These are phyloP conservation scores for Colletotrichum sp. DNA, from an alignment of 2,329 filamentous ascomycete species.

Conservation along the genomic window DNA sequence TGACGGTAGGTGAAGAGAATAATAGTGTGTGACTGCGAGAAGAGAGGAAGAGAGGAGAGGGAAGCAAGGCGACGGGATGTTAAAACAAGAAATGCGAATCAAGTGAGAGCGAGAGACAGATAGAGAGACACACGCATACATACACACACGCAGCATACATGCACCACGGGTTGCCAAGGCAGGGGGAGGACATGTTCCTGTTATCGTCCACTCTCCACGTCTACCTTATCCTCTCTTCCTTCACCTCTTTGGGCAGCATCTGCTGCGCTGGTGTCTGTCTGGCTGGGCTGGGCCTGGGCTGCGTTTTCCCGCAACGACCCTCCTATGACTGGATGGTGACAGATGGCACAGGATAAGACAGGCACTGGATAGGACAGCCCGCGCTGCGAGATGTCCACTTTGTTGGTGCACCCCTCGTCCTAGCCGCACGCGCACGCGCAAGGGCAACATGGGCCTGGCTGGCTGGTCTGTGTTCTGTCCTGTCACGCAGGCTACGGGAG, in stretches of 20 bases:
- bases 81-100: slow-evolving; percentile 1
- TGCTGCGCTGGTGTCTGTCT: neutral
- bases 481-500: neutral
- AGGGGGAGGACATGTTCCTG: neutral
- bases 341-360: slow-evolving; percentile 7
- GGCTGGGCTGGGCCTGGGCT: neutral
- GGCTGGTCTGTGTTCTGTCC: neutral
- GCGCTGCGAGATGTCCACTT: slow-evolving; percentile 10
- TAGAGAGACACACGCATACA: neutral
- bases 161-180: slow-evolving; percentile 10
- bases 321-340: slow-evolving; percentile 14
- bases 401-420: slow-evolving; percentile 16
- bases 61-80: neutral
- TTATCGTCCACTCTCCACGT: slow-evolving; percentile 10
- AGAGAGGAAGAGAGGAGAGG: neutral
- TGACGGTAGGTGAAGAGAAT: neutral
- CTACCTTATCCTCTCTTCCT: neutral
- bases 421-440: slow-evolving; percentile 7
- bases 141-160: neutral
- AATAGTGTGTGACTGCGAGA: neutral
- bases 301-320: neutral
- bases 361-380: slow-evolving; percentile 7
- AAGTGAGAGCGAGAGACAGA: neutral
- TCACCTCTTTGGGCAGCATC: slow-evolving; percentile 1
- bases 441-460: neutral